Conservation (phyloP, 2,329 filamentous ascomycete genomes). For the Stachybotrys chlorohalonatus region DNA sequence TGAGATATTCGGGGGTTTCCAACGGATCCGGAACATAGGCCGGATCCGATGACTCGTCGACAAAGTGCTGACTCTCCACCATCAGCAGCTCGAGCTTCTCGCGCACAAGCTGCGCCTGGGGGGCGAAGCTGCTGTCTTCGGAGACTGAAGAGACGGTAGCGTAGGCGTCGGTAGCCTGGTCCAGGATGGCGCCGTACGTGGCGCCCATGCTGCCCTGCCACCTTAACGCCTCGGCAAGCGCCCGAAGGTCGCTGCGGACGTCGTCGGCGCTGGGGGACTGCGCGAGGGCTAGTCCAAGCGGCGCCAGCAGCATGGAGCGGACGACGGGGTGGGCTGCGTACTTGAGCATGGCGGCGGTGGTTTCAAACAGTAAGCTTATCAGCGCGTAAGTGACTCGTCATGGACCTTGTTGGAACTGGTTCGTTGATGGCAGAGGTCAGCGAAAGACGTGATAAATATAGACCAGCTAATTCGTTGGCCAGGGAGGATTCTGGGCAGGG, state of each 20-base stretch:
- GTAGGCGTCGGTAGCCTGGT: neutral
- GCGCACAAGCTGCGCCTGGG: neutral
- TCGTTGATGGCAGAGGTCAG: neutral
- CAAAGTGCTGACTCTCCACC: neutral
- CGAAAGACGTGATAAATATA: neutral
- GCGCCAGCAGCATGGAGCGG: neutral
- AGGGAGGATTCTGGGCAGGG: too few species aligned
- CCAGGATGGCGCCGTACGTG: neutral
- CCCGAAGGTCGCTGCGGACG: neutral
- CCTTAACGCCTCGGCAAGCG: neutral
- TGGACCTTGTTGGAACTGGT: neutral
- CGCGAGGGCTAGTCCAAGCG: neutral
- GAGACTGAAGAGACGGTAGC: neutral
- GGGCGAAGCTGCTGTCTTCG: neutral
- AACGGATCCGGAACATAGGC: neutral
- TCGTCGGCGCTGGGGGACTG: neutral
- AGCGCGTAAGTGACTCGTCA: too few species aligned
- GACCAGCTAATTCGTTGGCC: neutral
- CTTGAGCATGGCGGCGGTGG: neutral
- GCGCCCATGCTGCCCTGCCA: neutral
- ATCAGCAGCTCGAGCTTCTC: neutral
- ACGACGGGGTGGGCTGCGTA: neutral
- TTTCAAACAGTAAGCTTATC: neutral
- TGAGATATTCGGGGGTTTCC: neutral
- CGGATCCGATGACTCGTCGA: neutral